These are phyloP conservation scores for Pisolithus sp. DNA, from an alignment of 768 basidiomycete genomes.

Conservation along the genomic window DNA sequence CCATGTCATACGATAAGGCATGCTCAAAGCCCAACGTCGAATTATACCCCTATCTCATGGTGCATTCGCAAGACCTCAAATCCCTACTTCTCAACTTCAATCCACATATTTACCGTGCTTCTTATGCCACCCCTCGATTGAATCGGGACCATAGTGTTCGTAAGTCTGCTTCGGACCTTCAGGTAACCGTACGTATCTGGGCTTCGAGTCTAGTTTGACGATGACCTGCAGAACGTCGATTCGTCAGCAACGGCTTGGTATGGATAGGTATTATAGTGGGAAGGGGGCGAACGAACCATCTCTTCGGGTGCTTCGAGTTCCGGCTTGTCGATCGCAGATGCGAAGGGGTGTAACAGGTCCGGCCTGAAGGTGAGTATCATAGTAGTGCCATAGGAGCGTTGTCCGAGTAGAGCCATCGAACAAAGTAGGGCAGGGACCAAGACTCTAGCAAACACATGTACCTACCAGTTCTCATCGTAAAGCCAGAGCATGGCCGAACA, in stretches of 20 bases:
- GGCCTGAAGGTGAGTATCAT: slow-evolving; percentile 37
- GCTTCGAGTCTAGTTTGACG: slow-evolving; percentile 44
- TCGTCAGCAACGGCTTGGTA: neutral
- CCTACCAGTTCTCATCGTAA: slow-evolving; percentile 50
- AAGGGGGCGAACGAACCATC: slow-evolving; percentile 34
- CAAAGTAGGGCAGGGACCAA: no score
- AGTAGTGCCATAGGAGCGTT: no score
- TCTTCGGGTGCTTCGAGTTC: slow-evolving; percentile 45
- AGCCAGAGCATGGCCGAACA: slow-evolving; percentile 67
- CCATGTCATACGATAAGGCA: no score
- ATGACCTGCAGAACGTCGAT: slow-evolving; percentile 33
- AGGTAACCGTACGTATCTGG: slow-evolving; percentile 55
- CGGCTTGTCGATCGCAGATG: slow-evolving; percentile 58
- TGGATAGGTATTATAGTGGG: neutral
- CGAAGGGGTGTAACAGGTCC: slow-evolving; percentile 60
- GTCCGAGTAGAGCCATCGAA: no score
- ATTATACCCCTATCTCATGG: no score
- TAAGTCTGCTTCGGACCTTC: slow-evolving; percentile 48
- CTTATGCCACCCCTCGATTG: slow-evolving; percentile 59
- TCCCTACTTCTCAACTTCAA: slow-evolving; percentile 4
- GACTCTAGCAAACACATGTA: no score
- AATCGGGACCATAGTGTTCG: slow-evolving; percentile 36
- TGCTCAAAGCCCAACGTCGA: no score
- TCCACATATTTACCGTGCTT: slow-evolving; percentile 38
- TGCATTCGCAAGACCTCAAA: no score